Base-by-base conservation (phyloP, 2,329 filamentous ascomycete species). In the Penicillium sp. region DNA sequence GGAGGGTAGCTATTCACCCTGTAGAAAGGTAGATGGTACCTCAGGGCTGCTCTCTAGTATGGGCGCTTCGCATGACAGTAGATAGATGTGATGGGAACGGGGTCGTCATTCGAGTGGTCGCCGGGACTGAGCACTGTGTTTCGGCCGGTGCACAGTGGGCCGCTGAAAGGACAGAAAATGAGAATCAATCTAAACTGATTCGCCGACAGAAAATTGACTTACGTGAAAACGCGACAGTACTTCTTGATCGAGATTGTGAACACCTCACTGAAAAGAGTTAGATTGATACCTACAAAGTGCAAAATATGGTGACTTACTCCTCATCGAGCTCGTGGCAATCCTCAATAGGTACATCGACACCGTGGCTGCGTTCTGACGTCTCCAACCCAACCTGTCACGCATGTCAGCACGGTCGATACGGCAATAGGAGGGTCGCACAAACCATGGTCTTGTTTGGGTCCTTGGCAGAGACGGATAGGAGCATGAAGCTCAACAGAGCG, bases 211-310 rank as follows among this genome's bases (percentile, higher is more conserved):
- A 18, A 2, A 4, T 31, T 2, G 6, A 58, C 59, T 52, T 52
- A 60, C 59, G 52, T 60, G 58, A 61, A 61, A 10, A 60, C 51
- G 4, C 58, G 59, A n/a, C 59, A 61, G 20, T 58, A 44, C 25
- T 59, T 61, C n/a, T 37, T 49, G 18, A 61, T 32, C 6, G 59
- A 58, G 12, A 61, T 44, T 1, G 58, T 61, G 8, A 54, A 51
- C 4, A 60, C 53, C 13, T 59, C 58, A 6, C 59, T 61, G 10
- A 1, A 1, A 23, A 18, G 5, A 1, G 20, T 57, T 41, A 55
- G 50, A 24, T 18, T 29, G 24, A 27, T 23, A 3, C 32, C 10
- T 8, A 12, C 8, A 12, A 15, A 8, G 35, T 3, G 7, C 18
- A 8, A 18, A n/a, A 15, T 20, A 20, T 20, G 23, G 12, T 20